Evolutionary conservation across 2,329 filamentous ascomycete species (phyloP).

Genomic region (Beauveria brongniartii): DNA sequence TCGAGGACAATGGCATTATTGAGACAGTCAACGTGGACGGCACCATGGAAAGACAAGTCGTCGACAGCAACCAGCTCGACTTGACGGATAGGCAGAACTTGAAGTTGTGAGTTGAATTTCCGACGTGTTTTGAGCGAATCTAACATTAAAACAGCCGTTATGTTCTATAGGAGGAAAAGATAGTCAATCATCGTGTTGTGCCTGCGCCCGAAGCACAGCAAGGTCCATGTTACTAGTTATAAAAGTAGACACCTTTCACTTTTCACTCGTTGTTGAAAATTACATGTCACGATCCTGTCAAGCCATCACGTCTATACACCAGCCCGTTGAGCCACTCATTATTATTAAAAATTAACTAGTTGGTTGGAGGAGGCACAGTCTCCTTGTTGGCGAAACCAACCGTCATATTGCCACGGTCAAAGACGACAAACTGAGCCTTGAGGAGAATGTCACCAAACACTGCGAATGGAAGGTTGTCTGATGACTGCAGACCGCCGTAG

Average conservation of each 20-base stretch:
- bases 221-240: slow-evolving; percentile 21
- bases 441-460: slow-evolving; percentile 35
- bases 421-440: slow-evolving; percentile 37
- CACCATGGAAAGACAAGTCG: not conserved
- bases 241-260: no score
- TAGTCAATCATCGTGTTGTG: slow-evolving; percentile 25
- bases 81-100: slow-evolving; percentile 14
- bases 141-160: not conserved
- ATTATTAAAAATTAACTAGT: no score
- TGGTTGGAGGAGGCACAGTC: slow-evolving; percentile 7
- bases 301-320: not conserved
- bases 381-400: slow-evolving; percentile 34
- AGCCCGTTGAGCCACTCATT: not conserved
- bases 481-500: slow-evolving; percentile 31
- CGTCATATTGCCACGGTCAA: slow-evolving; percentile 23
- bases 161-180: not conserved
- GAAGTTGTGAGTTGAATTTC: slow-evolving; percentile 11
- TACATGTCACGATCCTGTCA: no score
- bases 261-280: no score
- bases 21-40: slow-evolving; percentile 12
- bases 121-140: not conserved
- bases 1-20: slow-evolving; percentile 5
- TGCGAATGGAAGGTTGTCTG: slow-evolving; percentile 28
- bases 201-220: slow-evolving; percentile 44
- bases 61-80: slow-evolving; percentile 13